phyloP scores from a whole-genome alignment of 306 rosid genomes.

The Rosa rugosa region DNA sequence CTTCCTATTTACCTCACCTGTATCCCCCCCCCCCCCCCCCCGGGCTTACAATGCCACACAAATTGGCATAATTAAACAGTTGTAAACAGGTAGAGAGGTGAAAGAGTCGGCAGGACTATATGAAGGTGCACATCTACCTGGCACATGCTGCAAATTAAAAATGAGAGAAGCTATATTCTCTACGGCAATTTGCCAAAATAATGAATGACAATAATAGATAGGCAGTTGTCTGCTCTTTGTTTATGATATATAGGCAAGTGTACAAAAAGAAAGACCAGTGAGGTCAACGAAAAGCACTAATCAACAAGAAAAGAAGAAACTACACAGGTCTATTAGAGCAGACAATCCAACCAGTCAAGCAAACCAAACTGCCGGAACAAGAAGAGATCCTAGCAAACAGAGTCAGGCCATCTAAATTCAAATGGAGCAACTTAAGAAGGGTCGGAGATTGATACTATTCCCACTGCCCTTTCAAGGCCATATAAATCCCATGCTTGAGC shows the following conservation, averaged over 20 bases:
- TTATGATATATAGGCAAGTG: background rate
- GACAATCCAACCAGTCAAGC: background rate
- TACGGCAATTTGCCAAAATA: background rate
- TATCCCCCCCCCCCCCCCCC: too few species aligned
- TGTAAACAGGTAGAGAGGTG: background rate
- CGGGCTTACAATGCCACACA: background rate
- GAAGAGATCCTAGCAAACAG: background rate
- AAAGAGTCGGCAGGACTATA: too few species aligned
- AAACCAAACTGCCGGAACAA: background rate
- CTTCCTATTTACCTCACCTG: background rate
- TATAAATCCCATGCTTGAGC: conserved; percentile 32
- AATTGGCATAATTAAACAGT: background rate
- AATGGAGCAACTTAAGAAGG: conserved; percentile 12
- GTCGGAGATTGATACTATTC: conserved; percentile 13
- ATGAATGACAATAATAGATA: background rate
- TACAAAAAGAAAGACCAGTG: background rate
- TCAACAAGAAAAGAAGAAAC: background rate
- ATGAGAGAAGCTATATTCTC: too few species aligned
- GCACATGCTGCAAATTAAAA: background rate
- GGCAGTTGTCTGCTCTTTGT: background rate
- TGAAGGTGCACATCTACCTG: background rate
- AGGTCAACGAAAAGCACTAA: background rate
- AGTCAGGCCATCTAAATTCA: background rate
- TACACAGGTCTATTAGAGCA: background rate
- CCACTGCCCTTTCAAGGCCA: conserved; percentile 28